Percentiles rank a stretch among this genome's conserved stretches.
Conservation (phyloP, 805 yeast species). For the Candida succiphila region DNA sequence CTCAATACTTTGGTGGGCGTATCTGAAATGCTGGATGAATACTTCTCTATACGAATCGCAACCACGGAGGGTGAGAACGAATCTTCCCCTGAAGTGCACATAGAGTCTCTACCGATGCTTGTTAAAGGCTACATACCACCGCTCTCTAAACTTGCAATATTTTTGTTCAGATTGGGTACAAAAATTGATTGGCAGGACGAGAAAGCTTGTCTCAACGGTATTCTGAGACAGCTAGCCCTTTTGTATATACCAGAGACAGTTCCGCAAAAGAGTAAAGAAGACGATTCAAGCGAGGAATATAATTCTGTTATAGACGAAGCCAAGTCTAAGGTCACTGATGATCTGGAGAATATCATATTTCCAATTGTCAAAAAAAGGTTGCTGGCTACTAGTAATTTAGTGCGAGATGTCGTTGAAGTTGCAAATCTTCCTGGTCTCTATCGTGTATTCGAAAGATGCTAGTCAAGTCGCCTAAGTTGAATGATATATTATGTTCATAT, state of each 20-base stretch:
- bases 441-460: constrained; percentile 88
- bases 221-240: constrained; percentile 59
- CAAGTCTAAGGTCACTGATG: constrained; percentile 16
- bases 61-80: constrained; percentile 15
- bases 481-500: neutral
- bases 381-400: constrained; percentile 48
- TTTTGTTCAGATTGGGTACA: constrained; percentile 52
- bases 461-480: constrained; percentile 4
- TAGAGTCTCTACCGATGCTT: constrained; percentile 59
- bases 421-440: constrained; percentile 90
- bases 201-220: constrained; percentile 51
- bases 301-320: constrained; percentile 15
- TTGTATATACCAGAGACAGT: constrained; percentile 59
- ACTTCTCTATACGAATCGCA: constrained; percentile 47
- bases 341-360: constrained; percentile 50
- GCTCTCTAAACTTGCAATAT: constrained; percentile 51
- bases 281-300: constrained; percentile 14
- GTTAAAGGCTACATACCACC: constrained; percentile 56
- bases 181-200: constrained; percentile 62
- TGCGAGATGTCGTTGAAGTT: constrained; percentile 60
- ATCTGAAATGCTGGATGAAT: constrained; percentile 75
- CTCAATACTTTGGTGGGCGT: constrained; percentile 29
- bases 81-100: constrained; percentile 19
- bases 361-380: constrained; percentile 56
- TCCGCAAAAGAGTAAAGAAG: constrained; percentile 14